phyloP scores from a whole-genome alignment of 805 yeast genomes.

The Schwanniomyces polymorphus region DNA sequence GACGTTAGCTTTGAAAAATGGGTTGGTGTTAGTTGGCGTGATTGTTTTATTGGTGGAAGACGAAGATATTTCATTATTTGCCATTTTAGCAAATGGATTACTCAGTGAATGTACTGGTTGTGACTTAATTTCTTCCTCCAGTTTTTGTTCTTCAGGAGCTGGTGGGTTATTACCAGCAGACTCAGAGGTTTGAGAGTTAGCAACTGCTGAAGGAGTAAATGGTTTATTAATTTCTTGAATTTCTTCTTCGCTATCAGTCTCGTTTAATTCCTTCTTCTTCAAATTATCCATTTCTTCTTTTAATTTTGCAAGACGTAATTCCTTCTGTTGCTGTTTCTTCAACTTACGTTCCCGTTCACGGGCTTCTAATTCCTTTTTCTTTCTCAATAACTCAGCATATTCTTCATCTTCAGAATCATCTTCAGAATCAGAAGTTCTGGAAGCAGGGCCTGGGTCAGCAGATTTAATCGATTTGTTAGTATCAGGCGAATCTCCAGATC shows the following conservation, averaged over 20 bases:
- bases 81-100: conserved; percentile 51
- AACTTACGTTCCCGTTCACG: conserved; percentile 42
- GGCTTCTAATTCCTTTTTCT: conserved; percentile 44
- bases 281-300: conserved; percentile 60
- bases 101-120: conserved; percentile 12
- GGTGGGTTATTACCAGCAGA: neutral
- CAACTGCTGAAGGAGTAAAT: conserved; percentile 12
- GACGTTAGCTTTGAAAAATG: conserved; percentile 55
- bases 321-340: conserved; percentile 58
- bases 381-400: conserved; percentile 48
- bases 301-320: conserved; percentile 56
- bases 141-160: neutral
- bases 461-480: neutral
- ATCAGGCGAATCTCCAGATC: neutral
- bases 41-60: neutral
- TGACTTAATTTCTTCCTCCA: neutral
- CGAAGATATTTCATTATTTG: conserved; percentile 8
- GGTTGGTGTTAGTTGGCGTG: conserved; percentile 37
- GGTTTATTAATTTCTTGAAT: conserved; percentile 6
- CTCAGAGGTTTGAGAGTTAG: neutral
- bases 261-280: conserved; percentile 28
- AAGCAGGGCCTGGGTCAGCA: neutral
- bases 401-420: conserved; percentile 38
- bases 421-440: neutral
- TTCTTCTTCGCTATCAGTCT: conserved; percentile 10